Evolutionary conservation across 2,329 filamentous ascomycete genomes (phyloP).

Genomic region (Aspergillus luchuensis): DNA sequence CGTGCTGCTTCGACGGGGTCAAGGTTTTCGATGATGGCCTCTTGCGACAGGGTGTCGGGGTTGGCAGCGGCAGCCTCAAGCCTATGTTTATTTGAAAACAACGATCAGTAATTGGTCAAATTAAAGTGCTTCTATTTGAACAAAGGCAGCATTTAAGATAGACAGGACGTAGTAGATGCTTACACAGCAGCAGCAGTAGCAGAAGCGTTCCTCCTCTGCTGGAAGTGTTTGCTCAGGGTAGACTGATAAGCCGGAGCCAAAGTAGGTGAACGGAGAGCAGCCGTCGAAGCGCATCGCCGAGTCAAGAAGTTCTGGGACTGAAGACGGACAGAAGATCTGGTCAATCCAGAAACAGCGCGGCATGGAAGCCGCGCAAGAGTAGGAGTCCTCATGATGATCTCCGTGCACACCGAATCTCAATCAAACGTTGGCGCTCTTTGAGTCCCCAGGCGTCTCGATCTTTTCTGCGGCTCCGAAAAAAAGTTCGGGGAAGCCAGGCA

Average conservation of each 20-base stretch:
- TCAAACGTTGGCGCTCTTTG: conserved; percentile 24
- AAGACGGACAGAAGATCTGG: conserved; percentile 37
- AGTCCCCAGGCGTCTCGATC: conserved; percentile 25
- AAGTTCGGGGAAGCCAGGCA: conserved; percentile 43
- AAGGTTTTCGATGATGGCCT: conserved; percentile 76
- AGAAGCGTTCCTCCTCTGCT: conserved; percentile 47
- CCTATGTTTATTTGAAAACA: conserved; percentile 33
- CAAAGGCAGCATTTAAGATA: neutral
- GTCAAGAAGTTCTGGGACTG: conserved; percentile 40
- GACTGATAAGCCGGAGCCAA: conserved; percentile 39
- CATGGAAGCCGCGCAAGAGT: conserved; percentile 43
- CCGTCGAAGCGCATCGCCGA: conserved; percentile 43
- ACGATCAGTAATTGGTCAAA: conserved; percentile 9
- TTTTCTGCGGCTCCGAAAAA: conserved; percentile 34
- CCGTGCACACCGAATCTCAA: conserved; percentile 31
- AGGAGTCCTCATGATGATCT: conserved; percentile 44
- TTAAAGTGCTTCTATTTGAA: neutral
- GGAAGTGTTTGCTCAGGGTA: conserved; percentile 43
- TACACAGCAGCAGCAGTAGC: conserved; percentile 49
- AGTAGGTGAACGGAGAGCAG: conserved; percentile 37
- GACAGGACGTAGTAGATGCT: conserved; percentile 20
- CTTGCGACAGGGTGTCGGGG: conserved; percentile 60
- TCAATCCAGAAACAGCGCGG: conserved; percentile 41
- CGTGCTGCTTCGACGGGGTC: conserved; percentile 75
- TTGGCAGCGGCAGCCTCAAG: conserved; percentile 60